A percentile compares a stretch with the other conserved stretches of the same genome.
Conservation (phyloP, 2,329 filamentous ascomycete species). For the Alternaria sp. region DNA sequence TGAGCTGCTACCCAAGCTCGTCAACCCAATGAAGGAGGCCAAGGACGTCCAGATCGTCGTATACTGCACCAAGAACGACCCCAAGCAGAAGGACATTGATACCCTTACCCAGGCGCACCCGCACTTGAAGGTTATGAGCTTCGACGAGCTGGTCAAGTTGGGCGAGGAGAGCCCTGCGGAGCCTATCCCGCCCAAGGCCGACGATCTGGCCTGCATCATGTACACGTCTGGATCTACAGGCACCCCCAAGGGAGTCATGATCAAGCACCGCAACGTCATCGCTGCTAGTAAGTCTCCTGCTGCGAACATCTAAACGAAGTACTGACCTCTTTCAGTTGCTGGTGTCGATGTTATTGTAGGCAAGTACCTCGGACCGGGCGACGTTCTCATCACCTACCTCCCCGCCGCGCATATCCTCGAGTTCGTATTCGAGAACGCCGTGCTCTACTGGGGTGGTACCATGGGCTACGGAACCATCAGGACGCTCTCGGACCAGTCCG, state of each 20-base stretch:
- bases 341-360: conserved; percentile 82
- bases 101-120: conserved; percentile 61
- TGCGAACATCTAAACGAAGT: neutral
- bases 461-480: conserved; percentile 93
- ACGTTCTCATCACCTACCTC: conserved; percentile 86
- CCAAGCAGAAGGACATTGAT: conserved; percentile 61
- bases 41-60: conserved; percentile 64
- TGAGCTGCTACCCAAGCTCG: conserved; percentile 66
- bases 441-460: conserved; percentile 85
- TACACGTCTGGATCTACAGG: conserved; percentile 90
- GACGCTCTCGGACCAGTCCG: conserved; percentile 83
- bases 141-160: conserved; percentile 61
- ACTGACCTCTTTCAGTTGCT: conserved; percentile 60
- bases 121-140: conserved; percentile 61
- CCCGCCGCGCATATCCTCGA: conserved; percentile 96
- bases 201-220: conserved; percentile 82
- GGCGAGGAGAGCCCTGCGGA: conserved; percentile 72
- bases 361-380: conserved; percentile 76
- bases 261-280: conserved; percentile 80
- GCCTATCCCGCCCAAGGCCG: conserved; percentile 72
- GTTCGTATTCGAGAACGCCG: conserved; percentile 92
- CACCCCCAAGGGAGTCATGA: conserved; percentile 83
- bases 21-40: conserved; percentile 61
- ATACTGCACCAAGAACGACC: conserved; percentile 63
- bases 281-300: conserved; percentile 69